phyloP scores from a whole-genome alignment of 805 yeast genomes.

The Candida chilensis region DNA sequence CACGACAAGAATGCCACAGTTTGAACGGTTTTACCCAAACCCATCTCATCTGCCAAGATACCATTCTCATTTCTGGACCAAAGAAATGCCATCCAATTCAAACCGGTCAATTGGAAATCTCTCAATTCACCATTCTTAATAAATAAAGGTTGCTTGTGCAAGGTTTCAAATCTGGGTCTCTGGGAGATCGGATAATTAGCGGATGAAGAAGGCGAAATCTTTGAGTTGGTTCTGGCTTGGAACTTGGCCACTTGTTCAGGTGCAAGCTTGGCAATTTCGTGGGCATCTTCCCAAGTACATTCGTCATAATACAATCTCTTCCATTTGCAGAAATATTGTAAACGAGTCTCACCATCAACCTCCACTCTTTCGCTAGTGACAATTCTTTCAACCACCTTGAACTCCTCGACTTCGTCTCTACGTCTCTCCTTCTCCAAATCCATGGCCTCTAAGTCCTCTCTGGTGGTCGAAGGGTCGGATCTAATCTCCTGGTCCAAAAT shows the following conservation, averaged over 20 bases:
- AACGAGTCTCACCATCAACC: constrained; percentile 55
- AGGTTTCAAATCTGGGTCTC: constrained; percentile 86
- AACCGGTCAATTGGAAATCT: constrained; percentile 96
- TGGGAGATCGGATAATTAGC: constrained; percentile 60
- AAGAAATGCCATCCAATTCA: constrained; percentile 98
- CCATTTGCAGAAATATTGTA: constrained; percentile 91
- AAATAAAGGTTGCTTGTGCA: constrained; percentile 78
- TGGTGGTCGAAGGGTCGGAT: constrained; percentile 71
- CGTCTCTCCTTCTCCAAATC: constrained; percentile 83
- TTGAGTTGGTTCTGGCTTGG: constrained; percentile 74
- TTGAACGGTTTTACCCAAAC: constrained; percentile 95
- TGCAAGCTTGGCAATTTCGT: constrained; percentile 72
- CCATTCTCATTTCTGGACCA: constrained; percentile 99
- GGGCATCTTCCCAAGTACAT: constrained; percentile 95
- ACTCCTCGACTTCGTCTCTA: constrained; percentile 77
- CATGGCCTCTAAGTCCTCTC: constrained; percentile 90
- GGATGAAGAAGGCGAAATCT: constrained; percentile 74
- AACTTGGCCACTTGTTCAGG: constrained; percentile 79
- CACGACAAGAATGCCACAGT: constrained; percentile 92
- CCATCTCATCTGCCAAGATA: constrained; percentile 98
- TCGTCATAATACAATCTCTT: constrained; percentile 87
- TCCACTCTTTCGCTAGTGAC: constrained; percentile 74
- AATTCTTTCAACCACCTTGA: constrained; percentile 80
- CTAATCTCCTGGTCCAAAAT: constrained; percentile 69
- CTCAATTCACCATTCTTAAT: constrained; percentile 87